Conservation (phyloP, 352 stramenopile genomes). For the Pythium coloratum region DNA sequence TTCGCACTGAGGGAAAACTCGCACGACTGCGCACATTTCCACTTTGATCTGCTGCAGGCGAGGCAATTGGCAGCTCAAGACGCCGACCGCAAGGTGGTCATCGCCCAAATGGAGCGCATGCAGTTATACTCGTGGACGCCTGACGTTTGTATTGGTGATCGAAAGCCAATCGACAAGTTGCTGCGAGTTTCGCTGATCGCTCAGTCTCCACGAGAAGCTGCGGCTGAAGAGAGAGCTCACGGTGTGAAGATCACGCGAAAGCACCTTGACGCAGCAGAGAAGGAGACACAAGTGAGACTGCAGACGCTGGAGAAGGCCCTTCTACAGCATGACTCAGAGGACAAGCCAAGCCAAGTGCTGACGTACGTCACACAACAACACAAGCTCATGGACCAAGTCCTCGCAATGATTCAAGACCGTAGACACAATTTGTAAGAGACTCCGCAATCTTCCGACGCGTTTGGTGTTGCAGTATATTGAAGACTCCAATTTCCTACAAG, state of each 20-base stretch:
- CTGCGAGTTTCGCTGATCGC: constrained; percentile 24
- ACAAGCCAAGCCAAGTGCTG: background rate
- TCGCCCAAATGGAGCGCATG: constrained; percentile 25
- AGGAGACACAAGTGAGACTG: constrained; percentile 6
- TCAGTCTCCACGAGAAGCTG: constrained; percentile 13
- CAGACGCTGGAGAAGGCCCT: constrained; percentile 2
- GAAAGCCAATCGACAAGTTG: constrained; percentile 16
- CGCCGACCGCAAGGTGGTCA: constrained; percentile 11
- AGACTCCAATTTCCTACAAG: constrained; percentile 12
- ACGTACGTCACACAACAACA: constrained; percentile 17
- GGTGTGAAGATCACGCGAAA: background rate
- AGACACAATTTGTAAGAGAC: constrained; percentile 13
- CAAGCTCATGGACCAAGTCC: constrained; percentile 2
- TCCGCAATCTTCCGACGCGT: constrained; percentile 28
- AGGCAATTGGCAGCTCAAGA: constrained; percentile 15
- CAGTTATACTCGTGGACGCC: constrained; percentile 25
- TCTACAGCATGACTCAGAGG: background rate
- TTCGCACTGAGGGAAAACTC: constrained; percentile 82
- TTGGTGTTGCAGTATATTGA: constrained; percentile 18
- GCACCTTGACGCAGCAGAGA: constrained; percentile 17
- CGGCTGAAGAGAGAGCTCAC: constrained; percentile 7
- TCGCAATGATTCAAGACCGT: background rate
- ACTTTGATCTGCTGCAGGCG: constrained; percentile 33
- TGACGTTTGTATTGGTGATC: constrained; percentile 21
- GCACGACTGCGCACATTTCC: constrained; percentile 83